Percentiles rank a stretch among this genome's conserved stretches.
These are phyloP conservation scores for Xanthoconium stramineum DNA, from an alignment of 768 basidiomycete species.

Conservation along the genomic window DNA sequence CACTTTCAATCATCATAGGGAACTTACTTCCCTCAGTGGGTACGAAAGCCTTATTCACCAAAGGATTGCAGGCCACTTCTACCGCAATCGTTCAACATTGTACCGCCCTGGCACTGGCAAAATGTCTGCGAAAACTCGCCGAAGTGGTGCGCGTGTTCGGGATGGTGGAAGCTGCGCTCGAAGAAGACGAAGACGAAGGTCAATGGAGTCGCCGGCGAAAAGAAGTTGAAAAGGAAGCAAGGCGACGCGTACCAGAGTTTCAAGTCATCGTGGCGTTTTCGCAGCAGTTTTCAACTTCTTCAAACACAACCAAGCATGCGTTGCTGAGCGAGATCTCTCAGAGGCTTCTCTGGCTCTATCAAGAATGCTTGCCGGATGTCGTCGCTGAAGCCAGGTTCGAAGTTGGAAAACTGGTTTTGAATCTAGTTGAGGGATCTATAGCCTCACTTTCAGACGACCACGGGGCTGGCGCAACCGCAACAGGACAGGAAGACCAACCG, in stretches of 20 bases:
- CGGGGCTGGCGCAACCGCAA: neutral
- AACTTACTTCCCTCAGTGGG: conserved; percentile 75
- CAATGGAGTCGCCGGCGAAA: conserved; percentile 65
- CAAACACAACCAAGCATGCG: conserved; percentile 44
- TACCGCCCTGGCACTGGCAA: conserved; percentile 72
- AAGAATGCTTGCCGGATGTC: conserved; percentile 66
- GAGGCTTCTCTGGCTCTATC: conserved; percentile 82
- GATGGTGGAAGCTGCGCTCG: conserved; percentile 50
- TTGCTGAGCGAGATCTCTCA: conserved; percentile 80
- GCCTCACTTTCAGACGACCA: conserved; percentile 13
- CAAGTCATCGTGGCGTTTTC: conserved; percentile 82
- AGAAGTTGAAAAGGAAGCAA: conserved; percentile 74
- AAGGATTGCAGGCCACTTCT: conserved; percentile 71
- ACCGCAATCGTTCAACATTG: conserved; percentile 77
- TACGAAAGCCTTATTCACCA: conserved; percentile 71
- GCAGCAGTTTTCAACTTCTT: conserved; percentile 42
- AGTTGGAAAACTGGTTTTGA: conserved; percentile 69
- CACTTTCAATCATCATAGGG: conserved; percentile 65
- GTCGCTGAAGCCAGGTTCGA: conserved; percentile 84
- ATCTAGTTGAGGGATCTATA: conserved; percentile 37
- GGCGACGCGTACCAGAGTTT: conserved; percentile 80
- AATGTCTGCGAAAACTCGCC: conserved; percentile 71
- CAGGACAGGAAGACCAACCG: conserved; percentile 10
- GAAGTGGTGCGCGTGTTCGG: conserved; percentile 48
- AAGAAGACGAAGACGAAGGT: conserved; percentile 60